phyloP scores from a whole-genome alignment of 768 basidiomycete species.

The Agaricus subrufescens region DNA sequence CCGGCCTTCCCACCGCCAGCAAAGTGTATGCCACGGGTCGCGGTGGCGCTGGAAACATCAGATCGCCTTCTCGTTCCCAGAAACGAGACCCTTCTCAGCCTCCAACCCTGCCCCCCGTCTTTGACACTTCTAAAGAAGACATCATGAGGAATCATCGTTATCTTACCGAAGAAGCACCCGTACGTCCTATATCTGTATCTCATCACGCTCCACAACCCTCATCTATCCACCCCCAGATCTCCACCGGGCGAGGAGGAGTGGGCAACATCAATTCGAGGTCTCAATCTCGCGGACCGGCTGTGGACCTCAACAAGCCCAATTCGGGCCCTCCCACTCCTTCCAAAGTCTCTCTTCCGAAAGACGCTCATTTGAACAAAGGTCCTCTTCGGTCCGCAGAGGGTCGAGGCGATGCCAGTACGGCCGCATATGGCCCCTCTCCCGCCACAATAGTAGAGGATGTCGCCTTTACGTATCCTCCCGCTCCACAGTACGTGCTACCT shows the following conservation, averaged over 20 bases:
- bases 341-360: too few species aligned
- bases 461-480: too few species aligned
- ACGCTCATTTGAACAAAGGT: too few species aligned
- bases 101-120: conserved; percentile 18
- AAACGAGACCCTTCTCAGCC: conserved; percentile 14
- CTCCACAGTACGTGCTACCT: too few species aligned
- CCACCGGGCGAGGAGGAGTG: conserved; percentile 59
- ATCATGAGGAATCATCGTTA: conserved; percentile 32
- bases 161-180: conserved; percentile 26
- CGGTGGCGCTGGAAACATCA: conserved; percentile 83
- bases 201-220: neutral
- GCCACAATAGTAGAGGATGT: too few species aligned
- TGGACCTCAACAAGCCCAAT: conserved; percentile 8
- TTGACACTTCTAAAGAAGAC: conserved; percentile 31
- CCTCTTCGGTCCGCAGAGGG: too few species aligned
- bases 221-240: conserved; percentile 30
- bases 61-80: conserved; percentile 64
- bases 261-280: conserved; percentile 60
- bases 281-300: conserved; percentile 40
- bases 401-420: too few species aligned
- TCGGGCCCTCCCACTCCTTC: conserved; percentile 11
- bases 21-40: conserved; percentile 60
- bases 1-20: neutral
- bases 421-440: too few species aligned
- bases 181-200: conserved; percentile 19